Evolutionary conservation across 2,329 filamentous ascomycete species (phyloP).

Genomic region (Alternaria viburni): DNA sequence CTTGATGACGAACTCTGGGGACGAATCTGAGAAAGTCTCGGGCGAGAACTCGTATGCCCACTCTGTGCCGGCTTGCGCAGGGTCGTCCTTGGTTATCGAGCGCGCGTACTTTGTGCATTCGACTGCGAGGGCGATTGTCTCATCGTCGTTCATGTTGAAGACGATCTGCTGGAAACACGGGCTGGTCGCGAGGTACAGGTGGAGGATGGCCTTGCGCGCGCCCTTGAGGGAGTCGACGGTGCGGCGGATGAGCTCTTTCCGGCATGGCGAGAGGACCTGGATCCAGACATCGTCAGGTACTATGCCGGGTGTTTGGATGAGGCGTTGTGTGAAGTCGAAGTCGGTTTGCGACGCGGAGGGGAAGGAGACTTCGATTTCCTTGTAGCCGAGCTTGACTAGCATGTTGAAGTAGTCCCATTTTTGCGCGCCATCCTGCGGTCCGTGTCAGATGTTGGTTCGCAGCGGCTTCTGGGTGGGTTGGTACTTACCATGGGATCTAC

Average conservation of each 20-base stretch:
- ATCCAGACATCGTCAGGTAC: constrained; percentile 90
- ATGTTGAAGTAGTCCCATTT: constrained; percentile 96
- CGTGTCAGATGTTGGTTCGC: background rate
- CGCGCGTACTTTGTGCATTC: constrained; percentile 85
- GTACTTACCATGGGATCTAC: constrained; percentile 84
- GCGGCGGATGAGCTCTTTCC: constrained; percentile 85
- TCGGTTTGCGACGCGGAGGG: constrained; percentile 94
- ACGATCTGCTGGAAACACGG: constrained; percentile 93
- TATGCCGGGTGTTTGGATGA: constrained; percentile 83
- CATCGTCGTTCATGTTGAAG: constrained; percentile 83
- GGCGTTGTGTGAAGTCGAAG: constrained; percentile 88
- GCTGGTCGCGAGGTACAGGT: constrained; percentile 95
- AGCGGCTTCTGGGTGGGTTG: background rate
- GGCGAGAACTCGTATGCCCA: constrained; percentile 87
- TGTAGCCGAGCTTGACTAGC: constrained; percentile 90
- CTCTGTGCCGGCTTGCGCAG: constrained; percentile 61
- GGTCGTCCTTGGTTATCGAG: constrained; percentile 84
- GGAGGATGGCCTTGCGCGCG: constrained; percentile 90
- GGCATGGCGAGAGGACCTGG: constrained; percentile 90
- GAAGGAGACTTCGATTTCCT: constrained; percentile 97
- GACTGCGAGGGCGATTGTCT: constrained; percentile 81
- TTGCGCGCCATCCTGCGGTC: constrained; percentile 80
- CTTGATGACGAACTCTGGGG: constrained; percentile 79
- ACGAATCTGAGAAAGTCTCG: constrained; percentile 89
- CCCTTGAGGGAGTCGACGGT: constrained; percentile 90